Evolutionary conservation across 108 stramenopile genomes (phyloP), one percentile per base, ranked within the genome.

Genomic region (Bacterosira constricta): DNA sequence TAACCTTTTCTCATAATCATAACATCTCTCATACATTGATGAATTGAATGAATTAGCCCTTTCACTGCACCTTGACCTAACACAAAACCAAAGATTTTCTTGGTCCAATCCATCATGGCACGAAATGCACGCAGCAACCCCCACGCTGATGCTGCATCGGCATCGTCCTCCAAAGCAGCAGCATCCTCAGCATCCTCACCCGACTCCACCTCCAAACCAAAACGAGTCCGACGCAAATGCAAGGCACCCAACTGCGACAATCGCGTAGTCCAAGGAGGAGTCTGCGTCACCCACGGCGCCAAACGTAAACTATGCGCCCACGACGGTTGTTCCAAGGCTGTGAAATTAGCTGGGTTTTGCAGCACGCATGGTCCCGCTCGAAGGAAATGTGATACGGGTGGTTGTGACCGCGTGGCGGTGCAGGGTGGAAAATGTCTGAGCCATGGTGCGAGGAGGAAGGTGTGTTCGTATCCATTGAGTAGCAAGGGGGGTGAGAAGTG

Each of bases 261-360:
- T 67, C 60, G 79, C 17, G 79, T 80, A 66, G 79, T 80, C 61
- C 79, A 80, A 41, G 79, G 79, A 1, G 79, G 79, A 7, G 74
- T 75, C n/a, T 80, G 79, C 73, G 79, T 80, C n/a, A 70, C 73
- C 41, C 79, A 80, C 59, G 79, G 79, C 53, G 79, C 79, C 49
- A 68, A 75, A 20, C 79, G 79, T 21, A 75, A 75, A 25, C 23
- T 74, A 13, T 80, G 79, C 66, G 32, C 47, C 18, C 53, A 56
- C 32, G 59, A 60, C 30, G 67, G 67, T 17, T 80, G 79, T 58
- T 51, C 44, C 47, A 75, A 75, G 60, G 73, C 74, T 29, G 79
- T 80, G 27, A 80, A 80, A 49, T 36, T 69, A 32, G 79, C 73
- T 18, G 79, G 79, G 1, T 69, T 37, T 37, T 80, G 79, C 47